Conservation (phyloP, 495 filamentous ascomycete species). For the Diplogelasinospora grovesii region DNA sequence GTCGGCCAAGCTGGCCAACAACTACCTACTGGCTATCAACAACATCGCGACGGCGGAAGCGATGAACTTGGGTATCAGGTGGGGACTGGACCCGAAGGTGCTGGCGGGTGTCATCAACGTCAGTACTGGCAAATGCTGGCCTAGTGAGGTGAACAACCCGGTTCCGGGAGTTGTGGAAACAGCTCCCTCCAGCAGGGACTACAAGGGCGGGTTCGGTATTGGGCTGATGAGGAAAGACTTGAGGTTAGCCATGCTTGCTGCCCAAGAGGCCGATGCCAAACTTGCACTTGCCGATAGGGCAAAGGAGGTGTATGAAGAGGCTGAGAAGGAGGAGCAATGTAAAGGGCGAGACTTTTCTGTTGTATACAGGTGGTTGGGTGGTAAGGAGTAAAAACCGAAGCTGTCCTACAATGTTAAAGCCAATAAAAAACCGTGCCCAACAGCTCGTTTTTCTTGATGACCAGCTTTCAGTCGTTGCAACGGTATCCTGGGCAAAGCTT, state of each 20-base stretch:
- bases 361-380: constrained; percentile 67
- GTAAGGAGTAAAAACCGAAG: constrained; percentile 42
- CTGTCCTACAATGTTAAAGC: no score
- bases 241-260: constrained; percentile 64
- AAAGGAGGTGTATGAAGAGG: constrained; percentile 58
- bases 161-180: constrained; percentile 74
- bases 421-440: no score
- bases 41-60: constrained; percentile 91
- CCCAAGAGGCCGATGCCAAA: constrained; percentile 57
- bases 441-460: no score
- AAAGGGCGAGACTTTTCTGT: constrained; percentile 79
- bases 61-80: constrained; percentile 82
- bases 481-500: no score
- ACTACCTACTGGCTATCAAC: constrained; percentile 85
- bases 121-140: constrained; percentile 85
- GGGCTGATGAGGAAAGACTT: constrained; percentile 82
- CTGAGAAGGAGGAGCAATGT: constrained; percentile 51
- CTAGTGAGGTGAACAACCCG: constrained; percentile 86
- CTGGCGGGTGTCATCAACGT: constrained; percentile 77
- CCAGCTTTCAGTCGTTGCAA: no score
- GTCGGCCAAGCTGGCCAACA: constrained; percentile 84
- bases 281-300: constrained; percentile 61
- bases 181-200: constrained; percentile 66
- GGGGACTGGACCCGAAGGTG: constrained; percentile 74
- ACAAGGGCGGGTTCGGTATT: constrained; percentile 77